A percentile compares a stretch with the other conserved stretches of the same genome.
Conservation (phyloP, 2,329 filamentous ascomycete species). For the Mycosphaerella arachidis region DNA sequence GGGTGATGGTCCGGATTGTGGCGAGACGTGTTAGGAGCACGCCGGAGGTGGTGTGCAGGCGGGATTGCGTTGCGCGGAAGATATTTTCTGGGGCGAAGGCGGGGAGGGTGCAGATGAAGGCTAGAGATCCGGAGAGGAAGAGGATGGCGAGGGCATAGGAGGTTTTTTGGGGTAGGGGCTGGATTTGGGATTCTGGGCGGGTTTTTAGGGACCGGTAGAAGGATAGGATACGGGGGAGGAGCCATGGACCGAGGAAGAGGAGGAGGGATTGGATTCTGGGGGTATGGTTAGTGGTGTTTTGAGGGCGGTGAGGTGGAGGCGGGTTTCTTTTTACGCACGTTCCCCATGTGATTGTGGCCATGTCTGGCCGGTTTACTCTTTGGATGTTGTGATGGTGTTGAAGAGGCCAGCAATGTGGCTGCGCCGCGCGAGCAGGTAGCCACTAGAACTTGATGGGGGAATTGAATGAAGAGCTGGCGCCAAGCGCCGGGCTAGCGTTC, state of each 20-base stretch:
- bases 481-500: background rate
- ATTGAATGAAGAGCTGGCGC: background rate
- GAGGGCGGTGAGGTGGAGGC: too few relatives aligned
- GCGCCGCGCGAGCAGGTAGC: background rate
- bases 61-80: slow-evolving; percentile 71
- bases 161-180: slow-evolving; percentile 52
- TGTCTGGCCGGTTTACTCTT: background rate
- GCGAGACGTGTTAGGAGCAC: slow-evolving; percentile 75
- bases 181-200: slow-evolving; percentile 36
- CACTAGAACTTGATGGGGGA: background rate
- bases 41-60: slow-evolving; percentile 78
- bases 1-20: slow-evolving; percentile 54
- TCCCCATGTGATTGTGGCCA: background rate
- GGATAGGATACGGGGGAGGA: slow-evolving; percentile 62
- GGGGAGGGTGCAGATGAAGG: slow-evolving; percentile 61
- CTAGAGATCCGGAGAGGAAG: slow-evolving; percentile 49
- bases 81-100: slow-evolving; percentile 72
- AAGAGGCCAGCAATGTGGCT: background rate
- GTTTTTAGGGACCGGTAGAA: slow-evolving; percentile 57
- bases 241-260: slow-evolving; percentile 62
- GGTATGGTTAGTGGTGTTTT: background rate
- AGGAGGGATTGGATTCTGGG: slow-evolving; percentile 43
- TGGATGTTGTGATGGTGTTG: background rate
- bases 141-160: slow-evolving; percentile 59
- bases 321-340: background rate